phyloP scores from a whole-genome alignment of 495 filamentous ascomycete genomes.

The Podospora conica region DNA sequence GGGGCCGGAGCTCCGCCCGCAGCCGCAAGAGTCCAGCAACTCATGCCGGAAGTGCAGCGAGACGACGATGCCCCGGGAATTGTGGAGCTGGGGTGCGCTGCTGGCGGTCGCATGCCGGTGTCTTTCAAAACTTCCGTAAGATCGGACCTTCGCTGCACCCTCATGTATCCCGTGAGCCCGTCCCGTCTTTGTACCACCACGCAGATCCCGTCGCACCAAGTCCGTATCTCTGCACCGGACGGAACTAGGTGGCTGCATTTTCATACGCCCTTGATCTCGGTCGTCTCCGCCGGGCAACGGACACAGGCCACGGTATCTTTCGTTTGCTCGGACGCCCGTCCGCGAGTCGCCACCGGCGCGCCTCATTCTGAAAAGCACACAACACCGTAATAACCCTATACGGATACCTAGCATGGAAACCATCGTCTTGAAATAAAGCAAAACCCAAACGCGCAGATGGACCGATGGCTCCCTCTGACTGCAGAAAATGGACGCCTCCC shows the following conservation, averaged over 20 bases:
- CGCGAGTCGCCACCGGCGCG: background rate
- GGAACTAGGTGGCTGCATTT: background rate
- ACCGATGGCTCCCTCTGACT: background rate
- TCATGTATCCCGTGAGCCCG: background rate
- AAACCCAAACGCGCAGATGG: too few species aligned
- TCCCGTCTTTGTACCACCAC: background rate
- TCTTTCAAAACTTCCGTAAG: background rate
- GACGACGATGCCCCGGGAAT: constrained; percentile 9
- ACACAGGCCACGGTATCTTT: too few species aligned
- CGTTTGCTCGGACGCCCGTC: background rate
- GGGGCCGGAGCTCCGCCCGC: background rate
- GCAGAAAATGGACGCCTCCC: background rate
- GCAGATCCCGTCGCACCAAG: background rate
- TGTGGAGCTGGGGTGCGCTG: constrained; percentile 9
- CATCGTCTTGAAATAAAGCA: too few species aligned
- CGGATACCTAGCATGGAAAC: too few species aligned
- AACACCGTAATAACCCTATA: too few species aligned
- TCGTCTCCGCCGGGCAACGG: background rate
- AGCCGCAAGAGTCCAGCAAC: background rate
- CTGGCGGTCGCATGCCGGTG: constrained; percentile 7
- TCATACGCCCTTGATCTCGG: background rate
- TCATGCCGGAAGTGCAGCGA: too few species aligned
- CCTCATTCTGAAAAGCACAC: background rate
- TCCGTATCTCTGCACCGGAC: background rate
- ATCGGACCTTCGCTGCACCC: background rate